Evolutionary conservation across 169 alveolate species (phyloP), one percentile per base, ranked within the genome.

Genomic region (Cryptosporidium canis): DNA sequence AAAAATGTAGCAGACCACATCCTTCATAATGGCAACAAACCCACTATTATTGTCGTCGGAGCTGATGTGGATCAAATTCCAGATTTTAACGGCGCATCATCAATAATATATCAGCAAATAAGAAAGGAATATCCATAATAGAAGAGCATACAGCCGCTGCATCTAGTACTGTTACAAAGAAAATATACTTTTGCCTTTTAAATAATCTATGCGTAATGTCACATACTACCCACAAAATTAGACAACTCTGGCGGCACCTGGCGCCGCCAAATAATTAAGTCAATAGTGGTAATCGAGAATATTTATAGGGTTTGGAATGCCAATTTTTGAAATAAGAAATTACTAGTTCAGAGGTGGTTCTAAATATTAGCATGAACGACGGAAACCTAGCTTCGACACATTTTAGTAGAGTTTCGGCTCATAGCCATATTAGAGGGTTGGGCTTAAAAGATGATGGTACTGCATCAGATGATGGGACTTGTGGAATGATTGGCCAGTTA

Each of bases 401-500:
- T 58, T 58, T 43, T 29, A 77, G 47, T 11, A 24, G 99, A 83
- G 96, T 98, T 33, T 98, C 99, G 43, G 94, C 98, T 41, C 99
- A 99, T 91, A 95, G 98, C 83, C 99, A 99, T 93, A 96, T 99
- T 82, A 98, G 98, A 95, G 99, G 99, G 61, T 94, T 99, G 2
- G 99, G 99, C 27, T 96, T 98, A 31, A 92, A 95, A 61, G 98
- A 97, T 70, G 98, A 96, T 84, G 99, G 96, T 31, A 35, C 92
- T 3, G 98, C 92, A 71, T 93, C 83, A 94, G 56, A 67, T 66
- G 95, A 93, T 44, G 92, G 94, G 11, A 61, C 94, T 1, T 95
- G 97, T 67, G 99, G 99, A 27, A 94, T 98, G 83, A 97, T 98
- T 53, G 99, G 99, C 33, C 99, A 99, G 91, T 96, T 94, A 94